phyloP scores from a whole-genome alignment of 306 rosid genomes.

The Abrus precatorius region DNA sequence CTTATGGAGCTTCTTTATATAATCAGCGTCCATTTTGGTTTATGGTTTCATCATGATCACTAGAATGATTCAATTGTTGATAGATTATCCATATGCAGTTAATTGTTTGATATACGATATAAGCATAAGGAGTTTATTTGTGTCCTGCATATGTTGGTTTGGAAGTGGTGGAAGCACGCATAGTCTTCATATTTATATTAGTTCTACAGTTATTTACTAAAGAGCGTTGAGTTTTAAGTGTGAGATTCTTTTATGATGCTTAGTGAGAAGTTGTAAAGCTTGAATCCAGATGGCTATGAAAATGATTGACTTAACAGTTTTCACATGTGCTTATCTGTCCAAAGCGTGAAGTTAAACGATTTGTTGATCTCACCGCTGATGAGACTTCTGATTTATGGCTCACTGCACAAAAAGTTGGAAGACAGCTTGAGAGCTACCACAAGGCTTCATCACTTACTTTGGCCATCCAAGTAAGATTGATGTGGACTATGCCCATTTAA shows the following conservation, averaged over 20 bases:
- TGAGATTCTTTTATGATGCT: not conserved
- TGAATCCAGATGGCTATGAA: not conserved
- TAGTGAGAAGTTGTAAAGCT: conserved; percentile 16
- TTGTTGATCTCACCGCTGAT: conserved; percentile 82
- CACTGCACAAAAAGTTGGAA: conserved; percentile 84
- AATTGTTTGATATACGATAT: conserved; percentile 34
- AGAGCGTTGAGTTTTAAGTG: not conserved
- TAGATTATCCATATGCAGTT: conserved; percentile 1
- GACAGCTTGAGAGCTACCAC: conserved; percentile 79
- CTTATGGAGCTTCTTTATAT: conserved; percentile 26
- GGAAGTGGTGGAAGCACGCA: conserved; percentile 26
- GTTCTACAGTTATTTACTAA: conserved; percentile 4
- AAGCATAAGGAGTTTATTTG: conserved; percentile 4
- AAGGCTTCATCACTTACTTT: conserved; percentile 87
- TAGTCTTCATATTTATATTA: conserved; percentile 3
- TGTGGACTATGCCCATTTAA: conserved; percentile 4
- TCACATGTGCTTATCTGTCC: conserved; percentile 94
- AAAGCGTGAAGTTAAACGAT: conserved; percentile 93
- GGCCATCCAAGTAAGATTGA: conserved; percentile 76
- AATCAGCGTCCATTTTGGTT: not conserved
- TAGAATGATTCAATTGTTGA: not conserved
- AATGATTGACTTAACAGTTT: conserved; percentile 68
- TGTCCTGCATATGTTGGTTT: conserved; percentile 28
- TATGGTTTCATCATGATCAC: conserved; percentile 1
- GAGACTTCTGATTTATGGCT: conserved; percentile 93